These are phyloP conservation scores for Kuraishia ogatae DNA, from an alignment of 805 yeast species.

Conservation along the genomic window DNA sequence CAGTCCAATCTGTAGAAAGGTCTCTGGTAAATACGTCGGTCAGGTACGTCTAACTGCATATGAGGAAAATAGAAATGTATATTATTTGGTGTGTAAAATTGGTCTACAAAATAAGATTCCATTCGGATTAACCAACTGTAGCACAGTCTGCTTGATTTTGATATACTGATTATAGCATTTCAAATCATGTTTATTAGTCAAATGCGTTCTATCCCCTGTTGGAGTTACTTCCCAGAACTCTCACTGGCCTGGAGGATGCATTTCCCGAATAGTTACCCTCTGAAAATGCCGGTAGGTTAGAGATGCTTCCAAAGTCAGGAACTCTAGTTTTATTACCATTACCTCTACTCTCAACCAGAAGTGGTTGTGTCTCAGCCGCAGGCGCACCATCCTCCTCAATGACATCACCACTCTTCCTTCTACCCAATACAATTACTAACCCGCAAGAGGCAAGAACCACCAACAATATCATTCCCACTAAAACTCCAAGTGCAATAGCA, in stretches of 20 bases:
- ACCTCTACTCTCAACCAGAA: constrained; percentile 19
- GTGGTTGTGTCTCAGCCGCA: neutral
- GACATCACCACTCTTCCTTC: constrained; percentile 6
- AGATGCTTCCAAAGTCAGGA: neutral
- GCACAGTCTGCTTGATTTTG: neutral
- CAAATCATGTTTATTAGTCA: neutral
- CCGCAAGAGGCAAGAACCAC: constrained; percentile 24
- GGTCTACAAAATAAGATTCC: neutral
- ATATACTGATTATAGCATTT: neutral
- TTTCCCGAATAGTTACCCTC: constrained; percentile 19
- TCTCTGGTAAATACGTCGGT: no score
- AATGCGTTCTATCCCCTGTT: neutral
- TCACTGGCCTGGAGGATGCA: constrained; percentile 17
- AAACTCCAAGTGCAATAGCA: constrained; percentile 59
- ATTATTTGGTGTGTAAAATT: neutral
- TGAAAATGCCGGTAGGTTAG: constrained; percentile 9
- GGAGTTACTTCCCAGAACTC: constrained; percentile 1
- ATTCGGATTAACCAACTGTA: neutral
- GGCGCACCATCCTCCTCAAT: neutral
- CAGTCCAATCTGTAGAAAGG: neutral
- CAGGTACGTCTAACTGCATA: neutral
- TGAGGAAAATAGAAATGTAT: neutral
- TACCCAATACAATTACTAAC: constrained; percentile 24
- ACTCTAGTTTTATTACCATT: neutral
- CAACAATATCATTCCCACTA: constrained; percentile 46